Evolutionary conservation across 2,329 filamentous ascomycete species (phyloP).

Genomic region (Diaporthe sp.): DNA sequence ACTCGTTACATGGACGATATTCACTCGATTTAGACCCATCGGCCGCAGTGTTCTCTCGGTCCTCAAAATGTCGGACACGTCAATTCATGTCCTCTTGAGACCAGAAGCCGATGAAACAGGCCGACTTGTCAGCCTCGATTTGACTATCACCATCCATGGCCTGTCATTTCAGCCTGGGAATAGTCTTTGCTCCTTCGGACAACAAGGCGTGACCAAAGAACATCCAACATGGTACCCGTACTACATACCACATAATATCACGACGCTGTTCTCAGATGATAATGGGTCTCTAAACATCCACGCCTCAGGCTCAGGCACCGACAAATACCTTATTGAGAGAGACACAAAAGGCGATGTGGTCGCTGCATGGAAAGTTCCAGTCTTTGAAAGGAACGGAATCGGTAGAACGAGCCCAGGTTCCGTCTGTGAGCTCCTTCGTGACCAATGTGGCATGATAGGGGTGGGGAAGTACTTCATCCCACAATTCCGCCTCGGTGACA

Average conservation of each 20-base stretch:
- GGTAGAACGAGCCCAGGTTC: not conserved
- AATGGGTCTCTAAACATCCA: not conserved
- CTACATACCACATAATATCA: not conserved
- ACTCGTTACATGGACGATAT: not conserved
- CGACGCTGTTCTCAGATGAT: not conserved
- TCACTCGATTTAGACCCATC: not conserved
- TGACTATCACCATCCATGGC: not conserved
- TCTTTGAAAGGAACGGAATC: not conserved
- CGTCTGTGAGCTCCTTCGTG: conserved; percentile 4
- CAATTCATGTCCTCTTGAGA: not conserved
- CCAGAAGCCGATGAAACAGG: not conserved
- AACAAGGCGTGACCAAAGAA: not conserved
- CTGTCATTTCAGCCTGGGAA: not conserved
- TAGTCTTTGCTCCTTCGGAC: not conserved
- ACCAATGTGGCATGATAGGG: conserved; percentile 3
- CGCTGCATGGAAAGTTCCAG: not conserved
- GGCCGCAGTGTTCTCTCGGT: too few species aligned
- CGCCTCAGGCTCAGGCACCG: not conserved
- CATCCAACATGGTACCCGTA: not conserved
- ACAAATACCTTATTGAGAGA: not conserved
- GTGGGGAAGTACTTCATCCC: conserved; percentile 25
- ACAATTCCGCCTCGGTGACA: not conserved
- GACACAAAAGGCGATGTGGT: not conserved
- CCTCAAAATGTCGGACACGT: not conserved
- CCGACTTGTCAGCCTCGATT: not conserved